Evolutionary conservation across 192 early-diverging fungal genomes (phyloP).

Genomic region (Backusella parvicylindrica): DNA sequence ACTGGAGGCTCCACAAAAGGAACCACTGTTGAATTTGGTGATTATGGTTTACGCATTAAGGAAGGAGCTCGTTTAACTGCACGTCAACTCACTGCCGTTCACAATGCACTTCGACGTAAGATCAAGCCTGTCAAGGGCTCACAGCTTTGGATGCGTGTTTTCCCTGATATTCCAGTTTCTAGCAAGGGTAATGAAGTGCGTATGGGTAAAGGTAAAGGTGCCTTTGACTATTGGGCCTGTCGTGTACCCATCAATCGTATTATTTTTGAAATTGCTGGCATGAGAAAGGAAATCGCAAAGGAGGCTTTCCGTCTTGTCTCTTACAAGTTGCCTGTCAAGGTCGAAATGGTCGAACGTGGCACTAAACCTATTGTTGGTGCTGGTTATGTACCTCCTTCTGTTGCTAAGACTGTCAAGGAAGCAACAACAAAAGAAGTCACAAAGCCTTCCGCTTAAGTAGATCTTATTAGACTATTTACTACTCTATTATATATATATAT

Average conservation of each 20-base stretch:
- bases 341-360: slow-evolving; percentile 60
- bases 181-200: slow-evolving; percentile 87
- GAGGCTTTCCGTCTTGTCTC: slow-evolving; percentile 68
- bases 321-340: slow-evolving; percentile 62
- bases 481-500: neutral
- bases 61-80: slow-evolving; percentile 80
- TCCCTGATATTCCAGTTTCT: slow-evolving; percentile 91
- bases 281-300: slow-evolving; percentile 78
- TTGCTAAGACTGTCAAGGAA: neutral
- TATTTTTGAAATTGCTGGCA: slow-evolving; percentile 85
- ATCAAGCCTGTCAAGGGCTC: slow-evolving; percentile 88
- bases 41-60: slow-evolving; percentile 89
- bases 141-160: slow-evolving; percentile 81
- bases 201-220: slow-evolving; percentile 98
- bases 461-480: neutral
- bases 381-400: slow-evolving; percentile 28
- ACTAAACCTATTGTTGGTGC: slow-evolving; percentile 38
- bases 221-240: slow-evolving; percentile 90
- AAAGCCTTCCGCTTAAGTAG: neutral
- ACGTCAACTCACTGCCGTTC: slow-evolving; percentile 77
- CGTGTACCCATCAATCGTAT: slow-evolving; percentile 87
- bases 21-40: slow-evolving; percentile 83
- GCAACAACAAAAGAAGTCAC: neutral
- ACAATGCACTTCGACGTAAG: slow-evolving; percentile 69
- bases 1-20: slow-evolving; percentile 84